Percentiles rank a stretch among this genome's conserved stretches.
Conservation (phyloP, 805 yeast genomes). For the Candida quercuum region DNA sequence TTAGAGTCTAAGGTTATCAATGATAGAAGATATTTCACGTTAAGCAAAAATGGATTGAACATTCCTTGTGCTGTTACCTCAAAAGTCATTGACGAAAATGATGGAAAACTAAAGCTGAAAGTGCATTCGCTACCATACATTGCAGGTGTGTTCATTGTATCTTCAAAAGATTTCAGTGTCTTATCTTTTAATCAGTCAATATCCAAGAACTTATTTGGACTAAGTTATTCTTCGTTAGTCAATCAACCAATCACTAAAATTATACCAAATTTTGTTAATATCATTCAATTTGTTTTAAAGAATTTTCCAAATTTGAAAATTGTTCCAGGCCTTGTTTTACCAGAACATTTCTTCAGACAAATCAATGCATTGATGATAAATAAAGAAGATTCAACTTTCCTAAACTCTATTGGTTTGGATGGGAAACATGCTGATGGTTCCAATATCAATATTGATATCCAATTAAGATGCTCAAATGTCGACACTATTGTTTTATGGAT, state of each 20-base stretch:
- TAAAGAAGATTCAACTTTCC: conserved; percentile 43
- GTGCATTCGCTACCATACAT: conserved; percentile 79
- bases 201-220: conserved; percentile 74
- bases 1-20: conserved; percentile 43
- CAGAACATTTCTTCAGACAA: conserved; percentile 87
- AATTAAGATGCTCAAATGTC: conserved; percentile 61
- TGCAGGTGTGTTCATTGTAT: conserved; percentile 77
- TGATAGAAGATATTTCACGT: conserved; percentile 57
- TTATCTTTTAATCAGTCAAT: conserved; percentile 77
- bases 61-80: conserved; percentile 75
- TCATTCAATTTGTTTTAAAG: conserved; percentile 25
- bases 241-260: conserved; percentile 48
- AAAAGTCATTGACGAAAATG: conserved; percentile 46
- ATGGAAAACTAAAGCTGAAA: conserved; percentile 46
- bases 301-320: conserved; percentile 36
- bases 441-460: conserved; percentile 64
- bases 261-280: conserved; percentile 55
- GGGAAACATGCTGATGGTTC: conserved; percentile 72
- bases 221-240: conserved; percentile 37
- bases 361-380: conserved; percentile 31
- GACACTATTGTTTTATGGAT: conserved; percentile 74
- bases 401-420: conserved; percentile 60
- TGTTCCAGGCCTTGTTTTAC: conserved; percentile 70
- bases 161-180: conserved; percentile 37
- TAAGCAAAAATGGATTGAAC: conserved; percentile 38